Percentiles rank a stretch among this genome's conserved stretches.
Conservation (phyloP, 2,329 filamentous ascomycete genomes). For the Rhynchosporium agropyri region DNA sequence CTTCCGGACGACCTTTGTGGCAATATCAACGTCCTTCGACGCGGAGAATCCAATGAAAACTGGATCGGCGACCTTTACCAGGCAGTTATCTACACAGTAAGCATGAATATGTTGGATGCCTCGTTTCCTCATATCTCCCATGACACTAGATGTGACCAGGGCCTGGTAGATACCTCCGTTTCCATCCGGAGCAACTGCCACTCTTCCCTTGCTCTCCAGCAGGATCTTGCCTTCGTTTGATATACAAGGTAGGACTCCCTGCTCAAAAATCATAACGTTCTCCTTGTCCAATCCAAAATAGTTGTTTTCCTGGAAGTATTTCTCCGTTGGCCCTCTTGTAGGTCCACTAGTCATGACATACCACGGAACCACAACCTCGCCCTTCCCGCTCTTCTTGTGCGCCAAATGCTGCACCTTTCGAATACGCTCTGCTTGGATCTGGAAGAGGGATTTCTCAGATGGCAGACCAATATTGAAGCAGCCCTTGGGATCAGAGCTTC, state of each 20-base stretch:
- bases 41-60: slow-evolving; percentile 94
- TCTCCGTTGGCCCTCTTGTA: slow-evolving; percentile 86
- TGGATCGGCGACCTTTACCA: slow-evolving; percentile 98
- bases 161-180: slow-evolving; percentile 98
- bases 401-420: slow-evolving; percentile 82
- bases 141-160: slow-evolving; percentile 75
- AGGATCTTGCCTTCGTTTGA: slow-evolving; percentile 98
- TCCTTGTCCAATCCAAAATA: slow-evolving; percentile 88
- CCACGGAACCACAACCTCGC: slow-evolving; percentile 79
- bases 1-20: slow-evolving; percentile 99
- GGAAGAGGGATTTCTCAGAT: slow-evolving; percentile 92
- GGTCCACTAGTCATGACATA: slow-evolving; percentile 99
- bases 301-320: slow-evolving; percentile 85
- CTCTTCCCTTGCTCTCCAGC: slow-evolving; percentile 84
- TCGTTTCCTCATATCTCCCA: slow-evolving; percentile 84
- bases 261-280: slow-evolving; percentile 93
- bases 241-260: slow-evolving; percentile 94
- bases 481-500: slow-evolving; percentile 94
- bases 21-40: slow-evolving; percentile 86
- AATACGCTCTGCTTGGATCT: slow-evolving; percentile 96
- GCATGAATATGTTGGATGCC: slow-evolving; percentile 94
- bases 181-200: slow-evolving; percentile 93
- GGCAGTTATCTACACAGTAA: slow-evolving; percentile 98
- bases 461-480: slow-evolving; percentile 96
- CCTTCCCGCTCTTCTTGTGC: slow-evolving; percentile 61